Conservation (phyloP, 2,329 filamentous ascomycete genomes). For the Colletotrichum sp. region DNA sequence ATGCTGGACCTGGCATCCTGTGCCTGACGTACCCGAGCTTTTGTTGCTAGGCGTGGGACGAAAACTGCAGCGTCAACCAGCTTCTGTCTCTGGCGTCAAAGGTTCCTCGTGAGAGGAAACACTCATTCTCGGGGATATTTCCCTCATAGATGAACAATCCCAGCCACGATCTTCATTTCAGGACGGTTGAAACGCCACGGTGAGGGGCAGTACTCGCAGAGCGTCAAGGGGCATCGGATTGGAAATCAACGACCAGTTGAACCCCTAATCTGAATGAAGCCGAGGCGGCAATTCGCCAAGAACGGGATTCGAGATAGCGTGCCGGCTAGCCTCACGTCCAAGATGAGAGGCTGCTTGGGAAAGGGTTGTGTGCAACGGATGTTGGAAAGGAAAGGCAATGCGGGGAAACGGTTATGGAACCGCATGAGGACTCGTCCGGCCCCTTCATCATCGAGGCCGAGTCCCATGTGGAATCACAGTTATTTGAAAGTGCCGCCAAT, state of each 20-base stretch:
- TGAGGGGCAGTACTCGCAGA: not conserved
- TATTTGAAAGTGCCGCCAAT: not conserved
- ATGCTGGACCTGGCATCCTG: not conserved
- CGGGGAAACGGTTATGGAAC: constrained; percentile 6
- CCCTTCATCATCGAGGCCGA: not conserved
- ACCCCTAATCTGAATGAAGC: not conserved
- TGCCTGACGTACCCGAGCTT: constrained; percentile 7
- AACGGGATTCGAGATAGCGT: constrained; percentile 15
- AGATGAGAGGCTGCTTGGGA: not conserved
- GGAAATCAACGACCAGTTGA: not conserved
- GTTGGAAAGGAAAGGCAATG: not conserved
- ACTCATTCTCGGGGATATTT: not conserved
- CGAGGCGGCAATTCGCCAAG: constrained; percentile 8
- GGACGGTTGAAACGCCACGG: not conserved
- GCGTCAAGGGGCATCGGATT: not conserved
- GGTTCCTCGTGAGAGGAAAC: not conserved
- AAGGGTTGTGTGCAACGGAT: not conserved
- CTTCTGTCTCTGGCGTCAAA: not conserved
- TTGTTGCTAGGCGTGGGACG: constrained; percentile 1
- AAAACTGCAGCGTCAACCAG: not conserved
- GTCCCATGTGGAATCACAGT: not conserved
- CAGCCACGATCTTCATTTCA: constrained; percentile 11
- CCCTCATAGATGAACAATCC: not conserved
- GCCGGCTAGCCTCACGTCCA: constrained; percentile 13
- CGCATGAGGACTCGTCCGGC: constrained; percentile 1